Base-by-base conservation (phyloP, 108 stramenopile species). In the Nitzschia sp. region DNA sequence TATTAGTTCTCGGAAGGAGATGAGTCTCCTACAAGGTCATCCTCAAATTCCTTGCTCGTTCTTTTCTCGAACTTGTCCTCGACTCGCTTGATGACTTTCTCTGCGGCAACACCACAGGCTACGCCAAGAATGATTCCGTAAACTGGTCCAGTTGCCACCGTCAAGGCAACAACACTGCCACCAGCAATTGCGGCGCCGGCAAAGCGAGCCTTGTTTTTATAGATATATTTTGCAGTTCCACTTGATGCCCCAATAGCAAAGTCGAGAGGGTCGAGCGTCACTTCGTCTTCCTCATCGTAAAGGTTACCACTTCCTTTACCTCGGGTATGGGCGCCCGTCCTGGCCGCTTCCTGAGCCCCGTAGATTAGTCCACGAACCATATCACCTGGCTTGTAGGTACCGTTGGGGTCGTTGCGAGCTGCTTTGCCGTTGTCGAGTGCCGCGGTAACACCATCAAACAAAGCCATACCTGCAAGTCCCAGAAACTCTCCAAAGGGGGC, bases 181-280 rank as follows among this genome's bases (percentile, higher is more conserved):
- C 49, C 28, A 51, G 49, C 64, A 3, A 66, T 30, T 5, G 49
- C 32, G 4, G 64, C 48, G 19, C 48, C 64, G 19, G 45, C 32
- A 38, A 66, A 51, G 25, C 64, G 64, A 19, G 48, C 26, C 49
- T 66, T 66, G 64, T 66, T 66, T 24, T 18, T n/a, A 26, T 66
- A 32, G 11, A 53, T 19, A 66, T 66, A 66, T 1, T 49, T 51
- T 8, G 30, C 64, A 17, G 49, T 66, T 9, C 31, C 48, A 17
- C 11, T 9, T 13, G 64, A 32, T 17, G 49, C 49, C 8, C 64
- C 64, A 51, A 66, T 49, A 11, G 49, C 47, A 30, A 66, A 66
- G 31, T 66, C 64, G 6, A 66, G 30, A 2, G 64, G 48, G 32
- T 66, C 64, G 18, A 66, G n/a, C 3, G 17, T n/a, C 15, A 66